Conservation (phyloP, 192 early-diverging fungal species). For the Linnemannia hyalina region DNA sequence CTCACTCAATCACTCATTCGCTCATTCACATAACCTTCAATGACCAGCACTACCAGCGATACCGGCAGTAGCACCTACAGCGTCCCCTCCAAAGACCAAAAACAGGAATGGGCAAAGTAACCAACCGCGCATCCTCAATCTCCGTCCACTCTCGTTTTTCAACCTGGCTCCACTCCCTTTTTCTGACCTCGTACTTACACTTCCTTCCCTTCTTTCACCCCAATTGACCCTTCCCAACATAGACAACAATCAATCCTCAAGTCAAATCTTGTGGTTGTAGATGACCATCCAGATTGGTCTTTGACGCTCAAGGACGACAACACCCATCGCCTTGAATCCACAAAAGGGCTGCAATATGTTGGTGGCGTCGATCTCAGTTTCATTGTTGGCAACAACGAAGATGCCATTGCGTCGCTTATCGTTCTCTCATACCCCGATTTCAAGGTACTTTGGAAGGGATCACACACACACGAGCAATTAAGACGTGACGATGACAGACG, state of each 20-base stretch:
- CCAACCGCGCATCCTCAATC: background rate
- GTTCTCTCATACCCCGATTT: conserved; percentile 79
- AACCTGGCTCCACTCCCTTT: background rate
- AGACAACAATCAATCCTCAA: conserved; percentile 42
- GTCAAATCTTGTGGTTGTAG: conserved; percentile 17
- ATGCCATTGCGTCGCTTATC: conserved; percentile 81
- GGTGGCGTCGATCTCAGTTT: conserved; percentile 88
- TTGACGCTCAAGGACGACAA: conserved; percentile 11
- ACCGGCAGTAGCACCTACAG: conserved; percentile 17
- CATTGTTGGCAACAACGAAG: conserved; percentile 59
- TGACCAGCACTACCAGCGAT: background rate
- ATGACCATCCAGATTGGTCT: conserved; percentile 45
- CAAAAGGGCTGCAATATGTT: conserved; percentile 63
- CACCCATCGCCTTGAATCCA: conserved; percentile 5
- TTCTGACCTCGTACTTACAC: too few species aligned
- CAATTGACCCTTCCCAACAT: background rate
- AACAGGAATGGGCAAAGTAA: conserved; percentile 53
- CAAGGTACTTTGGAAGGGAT: conserved; percentile 43
- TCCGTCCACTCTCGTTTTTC: background rate
- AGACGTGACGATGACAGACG: background rate
- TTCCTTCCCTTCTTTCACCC: background rate
- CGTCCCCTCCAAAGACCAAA: conserved; percentile 36
- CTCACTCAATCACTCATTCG: background rate
- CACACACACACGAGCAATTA: background rate
- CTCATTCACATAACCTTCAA: background rate